Evolutionary conservation across 2,329 filamentous ascomycete genomes (phyloP), one percentile per base, ranked within the genome.

Genomic region (Harringtonia aguacate): DNA sequence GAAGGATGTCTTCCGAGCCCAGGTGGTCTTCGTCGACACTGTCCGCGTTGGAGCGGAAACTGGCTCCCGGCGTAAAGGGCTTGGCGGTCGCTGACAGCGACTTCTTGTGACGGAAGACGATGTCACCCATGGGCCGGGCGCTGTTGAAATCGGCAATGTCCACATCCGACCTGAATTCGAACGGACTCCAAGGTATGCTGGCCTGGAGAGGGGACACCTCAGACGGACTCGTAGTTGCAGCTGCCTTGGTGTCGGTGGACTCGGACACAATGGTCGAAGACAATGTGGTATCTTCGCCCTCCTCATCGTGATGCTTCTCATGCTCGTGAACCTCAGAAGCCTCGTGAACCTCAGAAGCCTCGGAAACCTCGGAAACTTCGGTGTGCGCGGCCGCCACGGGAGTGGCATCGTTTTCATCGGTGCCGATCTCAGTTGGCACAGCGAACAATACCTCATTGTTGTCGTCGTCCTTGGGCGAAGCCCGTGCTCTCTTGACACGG

Each of bases 381-480:
- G n/a, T n/a, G n/a, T n/a, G n/a, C n/a, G n/a, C n/a, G n/a, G n/a
- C n/a, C n/a, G n/a, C n/a, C n/a, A n/a, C n/a, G n/a, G n/a, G n/a
- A n/a, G n/a, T n/a, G n/a, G n/a, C n/a, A n/a, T n/a, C n/a, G n/a
- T n/a, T n/a, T n/a, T n/a, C n/a, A n/a, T n/a, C n/a, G n/a, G n/a
- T n/a, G n/a, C n/a, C n/a, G n/a, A 38, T 17, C 24, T 18, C 29
- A 13, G 9, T 22, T 38, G 69, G 71, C 41, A 77, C 69, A 9
- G 86, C 86, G 59, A 94, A 94, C 41, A 78, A 69, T 20, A 84
- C 81, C 21, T 90, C 79, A 40, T 82, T 75, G 53, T 94, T 81
- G 17, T 77, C 81, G 54, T 84, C 80, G 42, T 73, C 75, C 17
- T 70, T 75, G 47, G 77, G 79, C 52, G 80, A 79, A 49, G 77